Base-by-base conservation (phyloP, 306 rosid genomes). In the Corylus americana region DNA sequence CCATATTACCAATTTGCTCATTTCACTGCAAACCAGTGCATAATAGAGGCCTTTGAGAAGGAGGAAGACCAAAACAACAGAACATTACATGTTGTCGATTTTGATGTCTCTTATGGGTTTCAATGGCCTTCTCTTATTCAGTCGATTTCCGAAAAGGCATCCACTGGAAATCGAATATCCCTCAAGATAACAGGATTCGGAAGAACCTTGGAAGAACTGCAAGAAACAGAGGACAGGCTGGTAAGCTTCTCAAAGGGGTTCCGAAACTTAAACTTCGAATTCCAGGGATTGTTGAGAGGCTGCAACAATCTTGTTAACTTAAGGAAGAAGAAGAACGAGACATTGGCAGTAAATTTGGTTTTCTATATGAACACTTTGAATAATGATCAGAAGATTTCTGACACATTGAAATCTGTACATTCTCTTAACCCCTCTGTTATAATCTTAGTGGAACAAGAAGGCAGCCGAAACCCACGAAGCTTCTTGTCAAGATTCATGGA, bases 41-140 rank as follows among this genome's bases (percentile, higher is more conserved):
- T 92, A 44, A 80, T 92, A 3, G 97, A 92, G 55, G 83, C 89
- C 1, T 91, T 90, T 58, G 97, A 92, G 83, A 84, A 50, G n/a
- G 93, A 92, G 16, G 92, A 85, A 63, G 88, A 82, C 66, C 55
- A 27, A 49, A 92, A 89, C 86, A 84, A 84, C 80, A 59, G 83
- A 0, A 78, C 96, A 6, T 58, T 92, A 7, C 97, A 90, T 50
- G 89, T 92, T 6, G 84, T 92, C 5, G 97, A 92, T 68, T 90
- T 89, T 37, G 96, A 92, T 45, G 86, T 89, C 79, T 88, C 92
- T 1, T 88, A 90, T 31, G 97, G 97, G 12, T 91, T 92, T 49
- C 97, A 92, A 42, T 92, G 97, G 97, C 96, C 97, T 61, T 92
- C 92, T 11, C 88, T 92, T 0, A 86, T 92, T 11, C 97, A 92